Percentiles rank a stretch among this genome's conserved stretches.
phyloP scores from a whole-genome alignment of 345 rosid genomes.

The Chamaenerion angustifolium region DNA sequence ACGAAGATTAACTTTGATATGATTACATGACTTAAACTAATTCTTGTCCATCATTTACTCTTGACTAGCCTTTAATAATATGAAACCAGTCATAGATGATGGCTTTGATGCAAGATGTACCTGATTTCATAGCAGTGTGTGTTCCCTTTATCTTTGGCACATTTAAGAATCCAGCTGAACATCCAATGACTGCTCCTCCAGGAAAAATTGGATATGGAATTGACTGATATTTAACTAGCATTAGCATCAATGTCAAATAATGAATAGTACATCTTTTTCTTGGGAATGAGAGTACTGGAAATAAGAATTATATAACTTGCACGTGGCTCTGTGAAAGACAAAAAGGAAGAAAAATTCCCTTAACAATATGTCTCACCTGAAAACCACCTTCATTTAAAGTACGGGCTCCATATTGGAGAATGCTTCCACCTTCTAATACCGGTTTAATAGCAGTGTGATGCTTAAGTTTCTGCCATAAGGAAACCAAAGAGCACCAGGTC shows the following conservation, averaged over 20 bases:
- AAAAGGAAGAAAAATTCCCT: no score
- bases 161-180: constrained; percentile 92
- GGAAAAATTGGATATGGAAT: constrained; percentile 96
- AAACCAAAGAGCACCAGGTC: not conserved
- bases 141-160: constrained; percentile 98
- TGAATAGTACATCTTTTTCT: not conserved
- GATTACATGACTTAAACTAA: no score
- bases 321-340: no score
- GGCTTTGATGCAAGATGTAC: constrained; percentile 13
- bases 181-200: constrained; percentile 93
- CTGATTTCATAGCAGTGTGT: constrained; percentile 99
- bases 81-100: no score
- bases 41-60: no score
- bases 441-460: constrained; percentile 83
- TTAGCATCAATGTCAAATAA: constrained; percentile 35
- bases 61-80: no score
- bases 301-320: no score
- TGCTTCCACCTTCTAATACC: constrained; percentile 77
- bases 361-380: constrained; percentile 42
- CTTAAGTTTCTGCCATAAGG: constrained; percentile 53
- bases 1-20: no score
- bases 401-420: constrained; percentile 91
- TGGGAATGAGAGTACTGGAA: no score
- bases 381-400: constrained; percentile 94
- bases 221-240: constrained; percentile 96